These are phyloP conservation scores for Skeletonema marinoi DNA, from an alignment of 108 stramenopile genomes.

Conservation along the genomic window DNA sequence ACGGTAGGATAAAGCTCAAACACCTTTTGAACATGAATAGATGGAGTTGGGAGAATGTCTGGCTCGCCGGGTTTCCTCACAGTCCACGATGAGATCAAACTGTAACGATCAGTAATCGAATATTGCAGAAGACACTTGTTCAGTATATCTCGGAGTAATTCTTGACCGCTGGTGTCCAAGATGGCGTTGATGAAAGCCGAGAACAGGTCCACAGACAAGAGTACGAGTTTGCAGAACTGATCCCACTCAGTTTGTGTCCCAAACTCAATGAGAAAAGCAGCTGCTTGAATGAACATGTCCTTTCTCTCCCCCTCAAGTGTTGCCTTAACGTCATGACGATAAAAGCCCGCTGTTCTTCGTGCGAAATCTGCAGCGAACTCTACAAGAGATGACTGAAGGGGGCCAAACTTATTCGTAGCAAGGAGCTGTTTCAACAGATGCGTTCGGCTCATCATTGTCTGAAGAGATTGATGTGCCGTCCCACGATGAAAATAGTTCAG, in stretches of 20 bases:
- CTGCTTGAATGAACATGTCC: too few species aligned
- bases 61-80: neutral
- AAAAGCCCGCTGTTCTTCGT: too few species aligned
- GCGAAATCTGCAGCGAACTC: neutral
- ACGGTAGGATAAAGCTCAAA: too few species aligned
- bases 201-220: neutral
- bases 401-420: neutral
- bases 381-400: neutral
- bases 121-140: constrained; percentile 6
- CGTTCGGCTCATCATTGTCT: neutral
- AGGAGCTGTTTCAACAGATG: neutral
- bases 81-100: neutral
- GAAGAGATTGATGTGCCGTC: neutral
- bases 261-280: too few species aligned
- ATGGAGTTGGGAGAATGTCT: neutral
- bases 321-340: too few species aligned
- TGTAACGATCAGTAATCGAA: neutral
- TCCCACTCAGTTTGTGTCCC: too few species aligned
- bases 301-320: neutral
- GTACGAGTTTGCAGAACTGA: neutral
- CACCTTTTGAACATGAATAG: neutral
- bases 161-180: neutral
- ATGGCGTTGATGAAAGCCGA: neutral
- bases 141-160: neutral
- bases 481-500: neutral